Percentiles rank a stretch among this genome's conserved stretches.
phyloP scores from a whole-genome alignment of 208 protist genomes.

The Trypanosoma vivax region DNA sequence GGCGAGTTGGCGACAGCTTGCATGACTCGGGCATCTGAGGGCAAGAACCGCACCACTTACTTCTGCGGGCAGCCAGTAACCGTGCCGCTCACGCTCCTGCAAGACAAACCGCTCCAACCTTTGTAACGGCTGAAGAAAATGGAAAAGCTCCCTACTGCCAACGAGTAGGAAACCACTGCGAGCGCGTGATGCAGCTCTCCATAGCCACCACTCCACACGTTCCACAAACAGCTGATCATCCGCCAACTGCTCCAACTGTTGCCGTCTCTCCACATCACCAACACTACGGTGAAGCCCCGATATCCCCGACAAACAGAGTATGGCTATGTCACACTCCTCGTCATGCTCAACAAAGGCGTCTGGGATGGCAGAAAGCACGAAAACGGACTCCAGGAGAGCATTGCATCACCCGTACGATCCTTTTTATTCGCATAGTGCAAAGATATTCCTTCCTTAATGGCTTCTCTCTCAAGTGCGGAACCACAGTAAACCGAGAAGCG shows the following conservation, averaged over 20 bases:
- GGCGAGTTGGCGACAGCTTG: conserved; percentile 52
- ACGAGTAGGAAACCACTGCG: conserved; percentile 55
- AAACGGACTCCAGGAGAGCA: not conserved
- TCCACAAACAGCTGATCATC: conserved; percentile 35
- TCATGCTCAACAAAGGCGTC: conserved; percentile 21
- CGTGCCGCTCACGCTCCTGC: conserved; percentile 31
- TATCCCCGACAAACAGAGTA: conserved; percentile 58
- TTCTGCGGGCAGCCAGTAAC: conserved; percentile 66
- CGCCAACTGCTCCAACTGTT: conserved; percentile 13
- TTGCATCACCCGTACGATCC: not conserved
- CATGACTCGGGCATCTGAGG: conserved; percentile 71
- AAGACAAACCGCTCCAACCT: conserved; percentile 49
- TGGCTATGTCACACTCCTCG: conserved; percentile 55
- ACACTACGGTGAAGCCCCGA: conserved; percentile 1
- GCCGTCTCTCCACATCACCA: conserved; percentile 3
- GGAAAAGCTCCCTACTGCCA: conserved; percentile 58
- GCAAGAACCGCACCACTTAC: conserved; percentile 45
- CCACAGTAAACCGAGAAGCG: conserved; percentile 12
- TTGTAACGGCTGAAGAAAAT: conserved; percentile 46
- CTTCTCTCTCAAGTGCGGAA: conserved; percentile 6
- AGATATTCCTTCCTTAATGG: conserved; percentile 11
- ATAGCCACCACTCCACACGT: conserved; percentile 72
- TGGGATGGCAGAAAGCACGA: not conserved
- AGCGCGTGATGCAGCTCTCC: conserved; percentile 46
- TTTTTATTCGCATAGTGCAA: not conserved